A percentile compares a stretch with the other conserved stretches of the same genome.
Evolutionary conservation across 768 basidiomycete genomes (phyloP).

Genomic region (Gymnopilus dilepis): DNA sequence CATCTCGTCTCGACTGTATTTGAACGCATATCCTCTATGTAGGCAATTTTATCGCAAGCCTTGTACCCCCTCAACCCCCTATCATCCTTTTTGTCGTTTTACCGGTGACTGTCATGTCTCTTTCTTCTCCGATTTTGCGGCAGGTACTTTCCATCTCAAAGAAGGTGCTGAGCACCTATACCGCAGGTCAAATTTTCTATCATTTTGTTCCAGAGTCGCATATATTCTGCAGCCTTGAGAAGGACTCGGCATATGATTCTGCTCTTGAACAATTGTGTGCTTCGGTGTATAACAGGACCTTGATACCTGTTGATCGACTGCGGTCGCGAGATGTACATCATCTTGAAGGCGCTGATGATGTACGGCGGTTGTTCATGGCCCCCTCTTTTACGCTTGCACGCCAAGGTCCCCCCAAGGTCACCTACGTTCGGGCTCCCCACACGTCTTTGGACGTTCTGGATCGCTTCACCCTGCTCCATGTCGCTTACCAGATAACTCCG

Average conservation of each 20-base stretch:
- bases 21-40: constrained; percentile 11
- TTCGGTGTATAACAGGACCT: constrained; percentile 76
- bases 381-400: constrained; percentile 70
- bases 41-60: constrained; percentile 56
- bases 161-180: constrained; percentile 45
- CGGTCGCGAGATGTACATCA: constrained; percentile 55
- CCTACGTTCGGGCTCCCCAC: constrained; percentile 40
- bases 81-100: constrained; percentile 74
- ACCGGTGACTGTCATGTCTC: constrained; percentile 62
- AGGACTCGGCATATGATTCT: constrained; percentile 44
- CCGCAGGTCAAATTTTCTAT: constrained; percentile 60
- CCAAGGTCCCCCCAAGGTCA: constrained; percentile 41
- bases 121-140: constrained; percentile 70
- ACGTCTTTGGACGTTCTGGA: constrained; percentile 51
- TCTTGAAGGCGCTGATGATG: constrained; percentile 31
- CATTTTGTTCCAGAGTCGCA: constrained; percentile 77
- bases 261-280: constrained; percentile 58
- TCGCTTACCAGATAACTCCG: constrained; percentile 69
- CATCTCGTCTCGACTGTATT: background rate
- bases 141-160: constrained; percentile 69
- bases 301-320: constrained; percentile 60
- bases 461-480: constrained; percentile 65
- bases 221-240: constrained; percentile 52
- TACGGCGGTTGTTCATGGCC: constrained; percentile 61
- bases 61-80: constrained; percentile 43